Percentiles rank a stretch among this genome's conserved stretches.
phyloP scores from a whole-genome alignment of 192 early-diverging fungal species.

The Backusella mclennaniae region DNA sequence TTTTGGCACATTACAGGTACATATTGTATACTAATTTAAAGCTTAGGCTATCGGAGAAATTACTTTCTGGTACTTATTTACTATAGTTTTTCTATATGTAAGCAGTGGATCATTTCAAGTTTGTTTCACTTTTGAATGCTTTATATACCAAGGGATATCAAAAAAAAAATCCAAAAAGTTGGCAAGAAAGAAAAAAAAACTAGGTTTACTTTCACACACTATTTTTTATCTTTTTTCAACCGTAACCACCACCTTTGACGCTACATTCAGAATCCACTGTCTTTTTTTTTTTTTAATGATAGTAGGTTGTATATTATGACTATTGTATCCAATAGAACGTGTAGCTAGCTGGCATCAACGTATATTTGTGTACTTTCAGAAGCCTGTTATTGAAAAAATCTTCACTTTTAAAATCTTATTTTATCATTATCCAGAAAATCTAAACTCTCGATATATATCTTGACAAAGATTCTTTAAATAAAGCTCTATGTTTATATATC shows the following conservation, averaged over 20 bases:
- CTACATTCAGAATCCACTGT: no score
- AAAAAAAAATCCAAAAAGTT: no score
- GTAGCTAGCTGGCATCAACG: neutral
- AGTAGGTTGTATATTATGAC: neutral
- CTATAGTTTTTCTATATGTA: no score
- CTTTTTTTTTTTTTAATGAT: neutral
- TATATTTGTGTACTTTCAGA: neutral
- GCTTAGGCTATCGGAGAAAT: neutral
- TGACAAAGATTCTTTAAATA: neutral
- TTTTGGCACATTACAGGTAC: neutral
- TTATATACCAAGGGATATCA: no score
- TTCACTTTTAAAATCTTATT: neutral
- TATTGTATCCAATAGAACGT: neutral
- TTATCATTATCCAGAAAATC: neutral
- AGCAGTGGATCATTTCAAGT: no score
- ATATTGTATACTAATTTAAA: neutral
- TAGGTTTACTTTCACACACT: no score
- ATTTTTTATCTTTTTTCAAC: no score
- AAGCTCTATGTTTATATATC: neutral
- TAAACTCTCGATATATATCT: neutral
- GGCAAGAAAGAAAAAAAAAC: no score
- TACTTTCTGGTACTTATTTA: neutral
- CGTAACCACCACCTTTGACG: no score
- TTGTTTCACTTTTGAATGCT: no score
- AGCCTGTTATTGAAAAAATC: neutral